A percentile compares a stretch with the other conserved stretches of the same genome.
Evolutionary conservation across 2,329 filamentous ascomycete species (phyloP).

Genomic region (Lachnellula hyalina): DNA sequence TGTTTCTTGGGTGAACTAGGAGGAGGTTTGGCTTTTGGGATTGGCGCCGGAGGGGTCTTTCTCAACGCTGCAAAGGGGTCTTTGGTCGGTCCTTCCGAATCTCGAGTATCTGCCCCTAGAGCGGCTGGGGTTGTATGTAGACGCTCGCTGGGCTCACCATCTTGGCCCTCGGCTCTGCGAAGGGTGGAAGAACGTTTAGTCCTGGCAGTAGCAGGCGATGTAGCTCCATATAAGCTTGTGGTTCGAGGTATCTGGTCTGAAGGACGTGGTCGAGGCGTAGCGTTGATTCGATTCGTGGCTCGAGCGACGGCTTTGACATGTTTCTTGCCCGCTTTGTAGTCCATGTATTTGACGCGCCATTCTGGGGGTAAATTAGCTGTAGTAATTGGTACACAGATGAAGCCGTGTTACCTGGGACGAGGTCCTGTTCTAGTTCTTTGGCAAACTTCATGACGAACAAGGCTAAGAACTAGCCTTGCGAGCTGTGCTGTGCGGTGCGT

Average conservation of each 20-base stretch:
- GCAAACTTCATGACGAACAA: conserved; percentile 53
- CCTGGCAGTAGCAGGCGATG: conserved; percentile 10
- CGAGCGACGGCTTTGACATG: conserved; percentile 77
- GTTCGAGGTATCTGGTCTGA: conserved; percentile 10
- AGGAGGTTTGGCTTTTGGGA: conserved; percentile 22
- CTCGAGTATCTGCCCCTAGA: conserved; percentile 19
- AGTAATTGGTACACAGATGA: background rate
- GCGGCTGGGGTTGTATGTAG: conserved; percentile 18
- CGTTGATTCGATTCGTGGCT: conserved; percentile 60
- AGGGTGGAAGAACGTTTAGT: conserved; percentile 5
- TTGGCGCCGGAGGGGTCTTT: conserved; percentile 33
- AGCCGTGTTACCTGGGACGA: conserved; percentile 64
- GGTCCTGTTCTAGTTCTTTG: conserved; percentile 78
- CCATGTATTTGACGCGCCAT: conserved; percentile 90
- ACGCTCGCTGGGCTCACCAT: conserved; percentile 10
- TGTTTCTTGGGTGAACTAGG: conserved; percentile 37
- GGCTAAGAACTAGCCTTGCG: background rate
- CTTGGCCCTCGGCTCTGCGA: background rate
- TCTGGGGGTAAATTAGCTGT: conserved; percentile 42
- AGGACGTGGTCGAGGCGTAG: conserved; percentile 39
- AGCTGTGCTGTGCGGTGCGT: background rate
- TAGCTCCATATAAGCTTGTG: conserved; percentile 23
- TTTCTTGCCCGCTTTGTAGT: conserved; percentile 96
- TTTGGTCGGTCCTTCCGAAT: conserved; percentile 15
- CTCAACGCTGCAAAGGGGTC: conserved; percentile 10